A percentile compares a stretch with the other conserved stretches of the same genome.
Evolutionary conservation across 2,329 filamentous ascomycete genomes (phyloP).

Genomic region (Sclerotinia glacialis): DNA sequence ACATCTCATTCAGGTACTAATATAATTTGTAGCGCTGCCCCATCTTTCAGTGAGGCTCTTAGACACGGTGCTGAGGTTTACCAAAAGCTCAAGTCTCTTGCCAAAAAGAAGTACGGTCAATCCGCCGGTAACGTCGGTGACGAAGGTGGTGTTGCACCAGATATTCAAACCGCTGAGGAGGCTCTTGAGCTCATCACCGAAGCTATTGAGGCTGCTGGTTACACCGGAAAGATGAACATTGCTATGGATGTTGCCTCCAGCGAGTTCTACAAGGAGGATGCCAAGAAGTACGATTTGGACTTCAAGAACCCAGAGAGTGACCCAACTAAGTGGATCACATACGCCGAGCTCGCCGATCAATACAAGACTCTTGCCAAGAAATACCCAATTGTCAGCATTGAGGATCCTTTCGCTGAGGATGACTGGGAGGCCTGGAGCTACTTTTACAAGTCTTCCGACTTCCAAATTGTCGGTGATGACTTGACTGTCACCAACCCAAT

Average conservation of each 20-base stretch:
- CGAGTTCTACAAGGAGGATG: conserved; percentile 98
- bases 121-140: conserved; percentile 98
- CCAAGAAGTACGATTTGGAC: conserved; percentile 99
- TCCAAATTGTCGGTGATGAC: conserved; percentile 98
- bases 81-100: conserved; percentile 92
- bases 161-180: conserved; percentile 96
- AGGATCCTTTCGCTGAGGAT: conserved; percentile 99
- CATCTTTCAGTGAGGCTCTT: conserved; percentile 91
- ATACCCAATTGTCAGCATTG: conserved; percentile 98
- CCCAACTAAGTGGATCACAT: conserved; percentile 95
- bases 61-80: conserved; percentile 97
- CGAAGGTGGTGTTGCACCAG: conserved; percentile 98
- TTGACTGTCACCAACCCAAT: conserved; percentile 98
- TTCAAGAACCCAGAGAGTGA: conserved; percentile 99
- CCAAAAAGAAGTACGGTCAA: conserved; percentile 99
- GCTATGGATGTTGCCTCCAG: conserved; percentile 99
- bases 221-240: conserved; percentile 94
- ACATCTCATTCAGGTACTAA: conserved; percentile 20
- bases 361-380: conserved; percentile 87
- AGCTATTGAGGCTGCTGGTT: conserved; percentile 91
- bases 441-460: conserved; percentile 99
- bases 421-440: conserved; percentile 99
- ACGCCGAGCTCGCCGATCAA: conserved; percentile 90
- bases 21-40: conserved; percentile 59
- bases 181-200: conserved; percentile 94